Evolutionary conservation across 352 stramenopile species (phyloP).

Genomic region (Globisporangium sylvaticum): DNA sequence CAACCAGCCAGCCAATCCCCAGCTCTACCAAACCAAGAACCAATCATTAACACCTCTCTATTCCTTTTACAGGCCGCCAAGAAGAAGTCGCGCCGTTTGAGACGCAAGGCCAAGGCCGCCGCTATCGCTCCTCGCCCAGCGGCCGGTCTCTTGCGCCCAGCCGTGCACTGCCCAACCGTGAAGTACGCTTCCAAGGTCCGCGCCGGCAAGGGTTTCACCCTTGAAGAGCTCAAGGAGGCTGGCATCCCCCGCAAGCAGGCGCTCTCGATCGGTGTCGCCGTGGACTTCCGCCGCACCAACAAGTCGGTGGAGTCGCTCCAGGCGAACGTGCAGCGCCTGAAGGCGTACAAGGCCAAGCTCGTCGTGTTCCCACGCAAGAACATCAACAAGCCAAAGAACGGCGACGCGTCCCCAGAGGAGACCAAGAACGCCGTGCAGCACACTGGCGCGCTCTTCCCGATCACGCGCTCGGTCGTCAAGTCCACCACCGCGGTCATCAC

Average conservation of each 20-base stretch:
- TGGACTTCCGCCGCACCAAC: constrained; percentile 98
- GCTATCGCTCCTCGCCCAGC: constrained; percentile 96
- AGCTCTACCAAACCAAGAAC: background rate
- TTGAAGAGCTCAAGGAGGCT: constrained; percentile 98
- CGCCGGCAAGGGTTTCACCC: constrained; percentile 97
- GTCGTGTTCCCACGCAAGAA: constrained; percentile 98
- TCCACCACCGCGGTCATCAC: constrained; percentile 79
- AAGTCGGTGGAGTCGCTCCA: constrained; percentile 95
- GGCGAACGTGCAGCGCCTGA: constrained; percentile 97
- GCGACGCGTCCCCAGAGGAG: constrained; percentile 89
- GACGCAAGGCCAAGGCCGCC: constrained; percentile 96
- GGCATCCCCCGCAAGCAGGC: constrained; percentile 95
- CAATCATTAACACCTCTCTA: constrained; percentile 17
- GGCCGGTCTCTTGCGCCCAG: constrained; percentile 93
- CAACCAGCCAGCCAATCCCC: background rate
- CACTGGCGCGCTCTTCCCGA: constrained; percentile 72
- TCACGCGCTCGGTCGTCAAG: constrained; percentile 72
- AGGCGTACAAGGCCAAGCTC: constrained; percentile 98
- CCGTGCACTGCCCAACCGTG: constrained; percentile 97
- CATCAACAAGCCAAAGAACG: constrained; percentile 94
- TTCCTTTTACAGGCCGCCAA: constrained; percentile 93
- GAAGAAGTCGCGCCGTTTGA: constrained; percentile 94
- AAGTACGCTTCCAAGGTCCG: constrained; percentile 99
- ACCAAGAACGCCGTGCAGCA: constrained; percentile 92
- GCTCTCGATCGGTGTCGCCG: constrained; percentile 96